Base-by-base conservation (phyloP, 352 stramenopile species). In the Globisporangium nodosum region DNA sequence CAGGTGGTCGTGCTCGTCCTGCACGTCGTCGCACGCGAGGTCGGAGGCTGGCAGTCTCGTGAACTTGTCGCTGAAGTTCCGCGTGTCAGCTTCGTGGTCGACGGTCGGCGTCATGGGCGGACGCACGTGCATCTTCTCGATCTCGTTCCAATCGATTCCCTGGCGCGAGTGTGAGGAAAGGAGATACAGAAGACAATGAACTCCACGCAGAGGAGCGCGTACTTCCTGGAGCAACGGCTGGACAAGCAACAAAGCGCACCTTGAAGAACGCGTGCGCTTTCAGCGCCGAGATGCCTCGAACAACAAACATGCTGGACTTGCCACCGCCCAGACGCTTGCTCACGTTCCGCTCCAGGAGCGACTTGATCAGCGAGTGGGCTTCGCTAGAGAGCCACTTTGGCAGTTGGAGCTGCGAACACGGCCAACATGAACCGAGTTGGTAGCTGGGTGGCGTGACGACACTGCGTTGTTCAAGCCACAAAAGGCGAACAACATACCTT, bases 231-330 rank as follows among this genome's bases (percentile, higher is more conserved):
- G 24, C 24, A 27, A 27, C 24, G 1, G 24, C 24, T 27, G 24
- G 24, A 27, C 24, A 27, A 45, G 42, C 3, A n/a, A 18, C n/a
- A 9, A 48, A 49, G 18, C 56, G 9, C 59, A 90, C 82, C 70
- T 87, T 91, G 71, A 99, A 99, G 70, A 99, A 99, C 0, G 88
- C 63, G 37, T 98, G 88, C 48, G 83, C 71, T 70, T 99, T 99
- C 39, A 99, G 63, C 24, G 86, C 95, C 30, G 96, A 84, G 6
- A 99, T 90, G 33, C 97, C 97, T 50, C 96, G 96, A 4, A 99
- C 86, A 42, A 98, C 82, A 68, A 99, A 99, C 94, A 99, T 99
- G 16, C 92, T 98, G 18, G 89, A 96, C 68, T 96, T 98, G 8
- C 93, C 79, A 0, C 84, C 82, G 35, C 96, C 97, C 35, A 99